phyloP scores from a whole-genome alignment of 176 grass and related monocot species.

The Rhynchospora breviuscula region DNA sequence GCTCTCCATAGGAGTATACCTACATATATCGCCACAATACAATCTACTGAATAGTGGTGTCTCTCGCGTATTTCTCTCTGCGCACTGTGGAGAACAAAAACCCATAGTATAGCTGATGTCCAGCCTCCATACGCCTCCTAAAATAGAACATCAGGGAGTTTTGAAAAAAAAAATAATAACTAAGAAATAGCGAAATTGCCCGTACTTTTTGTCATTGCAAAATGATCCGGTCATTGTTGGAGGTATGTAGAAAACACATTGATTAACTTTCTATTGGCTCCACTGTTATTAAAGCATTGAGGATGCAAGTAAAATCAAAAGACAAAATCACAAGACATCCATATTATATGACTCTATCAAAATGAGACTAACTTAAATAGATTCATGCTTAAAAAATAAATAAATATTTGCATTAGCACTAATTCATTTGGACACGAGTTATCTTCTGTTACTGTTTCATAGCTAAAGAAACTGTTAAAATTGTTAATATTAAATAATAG shows the following conservation, averaged over 20 bases:
- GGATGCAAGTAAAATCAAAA: background rate
- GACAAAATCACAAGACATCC: background rate
- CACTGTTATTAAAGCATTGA: background rate
- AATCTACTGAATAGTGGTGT: conserved; percentile 78
- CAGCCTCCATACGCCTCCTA: conserved; percentile 95
- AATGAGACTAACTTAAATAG: background rate
- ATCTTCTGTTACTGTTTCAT: background rate
- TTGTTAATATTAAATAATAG: background rate
- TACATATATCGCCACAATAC: conserved; percentile 75
- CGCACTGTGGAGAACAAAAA: conserved; percentile 68
- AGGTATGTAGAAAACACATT: background rate
- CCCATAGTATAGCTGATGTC: conserved; percentile 71
- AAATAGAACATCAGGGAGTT: background rate
- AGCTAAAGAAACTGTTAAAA: background rate
- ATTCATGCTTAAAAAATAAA: background rate
- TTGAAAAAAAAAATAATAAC: background rate
- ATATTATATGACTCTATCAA: background rate
- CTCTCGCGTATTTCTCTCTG: conserved; percentile 81
- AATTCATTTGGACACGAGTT: background rate
- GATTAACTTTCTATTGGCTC: background rate
- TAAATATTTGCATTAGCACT: background rate
- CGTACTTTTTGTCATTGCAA: background rate
- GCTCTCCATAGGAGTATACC: conserved; percentile 79
- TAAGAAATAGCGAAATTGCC: background rate
- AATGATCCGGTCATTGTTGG: background rate